A percentile compares a stretch with the other conserved stretches of the same genome.
Conservation (phyloP, 208 protist species). For the Polymyxa betae region DNA sequence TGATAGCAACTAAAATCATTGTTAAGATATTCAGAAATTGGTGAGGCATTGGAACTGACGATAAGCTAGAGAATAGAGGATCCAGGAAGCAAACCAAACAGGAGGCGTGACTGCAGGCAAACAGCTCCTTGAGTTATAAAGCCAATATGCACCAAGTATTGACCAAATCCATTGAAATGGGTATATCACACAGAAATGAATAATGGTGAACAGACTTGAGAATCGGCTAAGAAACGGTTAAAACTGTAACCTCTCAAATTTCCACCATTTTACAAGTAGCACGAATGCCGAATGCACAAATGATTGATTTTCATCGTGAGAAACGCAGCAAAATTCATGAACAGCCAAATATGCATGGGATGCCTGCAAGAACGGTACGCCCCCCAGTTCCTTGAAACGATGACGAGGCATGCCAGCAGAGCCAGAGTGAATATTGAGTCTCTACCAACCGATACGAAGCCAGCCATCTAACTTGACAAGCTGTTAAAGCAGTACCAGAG, state of each 20-base stretch:
- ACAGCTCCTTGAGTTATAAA: background rate
- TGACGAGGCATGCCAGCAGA: background rate
- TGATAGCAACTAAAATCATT: background rate
- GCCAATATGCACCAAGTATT: slow-evolving; percentile 3
- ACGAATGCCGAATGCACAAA: background rate
- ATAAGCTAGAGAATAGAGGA: background rate
- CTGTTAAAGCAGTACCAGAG: background rate
- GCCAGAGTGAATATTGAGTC: background rate
- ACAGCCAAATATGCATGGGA: slow-evolving; percentile 5
- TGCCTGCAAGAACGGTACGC: background rate
- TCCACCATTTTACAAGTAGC: background rate
- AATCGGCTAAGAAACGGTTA: background rate
- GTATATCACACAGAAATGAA: background rate
- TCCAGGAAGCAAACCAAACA: background rate
- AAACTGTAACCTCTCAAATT: background rate
- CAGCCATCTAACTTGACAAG: background rate
- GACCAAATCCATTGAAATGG: slow-evolving; percentile 40
- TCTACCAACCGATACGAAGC: background rate
- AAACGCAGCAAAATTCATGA: background rate
- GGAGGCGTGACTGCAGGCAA: background rate
- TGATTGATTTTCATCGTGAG: background rate
- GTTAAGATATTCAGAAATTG: background rate
- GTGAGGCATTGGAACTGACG: background rate
- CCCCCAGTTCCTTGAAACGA: background rate
- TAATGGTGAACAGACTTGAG: background rate